Evolutionary conservation across 495 filamentous ascomycete species (phyloP), one percentile per base, ranked within the genome.

Genomic region (Rusavskia elegans): DNA sequence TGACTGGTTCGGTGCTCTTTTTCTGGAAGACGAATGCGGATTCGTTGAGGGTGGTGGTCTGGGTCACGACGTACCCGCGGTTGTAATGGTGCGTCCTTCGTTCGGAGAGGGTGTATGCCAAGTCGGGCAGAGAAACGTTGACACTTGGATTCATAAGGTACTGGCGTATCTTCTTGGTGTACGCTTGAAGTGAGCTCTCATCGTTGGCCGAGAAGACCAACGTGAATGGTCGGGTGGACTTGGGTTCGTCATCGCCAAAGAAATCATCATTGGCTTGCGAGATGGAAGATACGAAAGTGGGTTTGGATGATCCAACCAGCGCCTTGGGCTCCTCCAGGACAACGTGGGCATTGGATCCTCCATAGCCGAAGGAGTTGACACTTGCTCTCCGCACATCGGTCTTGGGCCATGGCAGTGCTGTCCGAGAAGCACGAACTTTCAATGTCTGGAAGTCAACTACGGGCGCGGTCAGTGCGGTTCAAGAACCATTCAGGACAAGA

Each of bases 301-400:
- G 29, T 30, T 30, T 30, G 4, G 29, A 3, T 4, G 3, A 4
- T 30, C 29, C 29, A 8, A 30, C 29, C 29, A 30, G 8, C 3
- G 8, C 8, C 8, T 30, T 30, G 8, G 29, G 29, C 29, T 30
- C 29, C 8, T 30, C 64, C 0, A 65, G 6, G 9, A 64, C 54
- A 0, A 65, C 68, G 54, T 76, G 71, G 1, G 67, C 68, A 50
- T 78, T 78, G 2, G 71, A 55, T 5, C 76, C 76, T 0, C 75
- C 75, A 38, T 69, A 70, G 1, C 71, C 75, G 51, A 72, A 73
- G 14, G 63, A 71, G 57, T 71, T 75, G 10, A 75, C 60, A 25
- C 67, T 65, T 3, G 55, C 61, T 2, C 59, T 49, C 11, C 62
- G 57, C 25, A 64, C 45, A 6, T 50, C 41, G 17, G 41, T 20